Evolutionary conservation across 2,329 filamentous ascomycete species (phyloP), one percentile per base, ranked within the genome.

Genomic region (Kalaharituber pfeilii): DNA sequence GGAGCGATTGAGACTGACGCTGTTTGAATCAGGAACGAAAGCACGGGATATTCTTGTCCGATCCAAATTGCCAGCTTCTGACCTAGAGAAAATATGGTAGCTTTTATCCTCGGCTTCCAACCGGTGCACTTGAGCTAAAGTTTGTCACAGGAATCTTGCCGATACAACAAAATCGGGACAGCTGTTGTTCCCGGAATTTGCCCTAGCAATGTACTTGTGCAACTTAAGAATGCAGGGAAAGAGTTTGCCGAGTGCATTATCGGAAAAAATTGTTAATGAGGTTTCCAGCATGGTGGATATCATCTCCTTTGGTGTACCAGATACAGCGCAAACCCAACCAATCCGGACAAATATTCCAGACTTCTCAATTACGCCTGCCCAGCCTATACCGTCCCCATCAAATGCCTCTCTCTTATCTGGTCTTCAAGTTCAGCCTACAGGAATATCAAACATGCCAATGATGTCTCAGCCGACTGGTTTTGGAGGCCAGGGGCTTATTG

Each of bases 281-380:
- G 91, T 98, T 18, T 96, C 89, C 2, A 94, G 91, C 69, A 96
- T 98, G 88, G 91, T 98, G 39, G 91, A 98, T 66, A 98, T 98
- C 54, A 98, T 98, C 66, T 94, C 87, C 56, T 98, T 98, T 67
- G 86, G 82, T 62, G 78, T 95, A 24, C 80, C 79, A 0, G 91
- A 98, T 60, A 82, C 89, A 26, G 72, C 71, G 36, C 72, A 70
- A 13, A 62, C 71, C 39, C 69, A 75, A 20, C 68, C 75, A n/a
- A 70, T 72, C 2, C 73, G 73, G 53, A 78, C 73, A 57, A 88
- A 85, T 67, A 78, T 78, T 15, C 81, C 85, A 1, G 82, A 79
- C 62, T 86, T 89, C 65, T 78, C 76, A 65, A 71, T 76, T 50
- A 62, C 57, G 24, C 53, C 56, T 15, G 57, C 58, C 13, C 56